Evolutionary conservation across 2,329 filamentous ascomycete genomes (phyloP).

Genomic region (Venturia carpophila): DNA sequence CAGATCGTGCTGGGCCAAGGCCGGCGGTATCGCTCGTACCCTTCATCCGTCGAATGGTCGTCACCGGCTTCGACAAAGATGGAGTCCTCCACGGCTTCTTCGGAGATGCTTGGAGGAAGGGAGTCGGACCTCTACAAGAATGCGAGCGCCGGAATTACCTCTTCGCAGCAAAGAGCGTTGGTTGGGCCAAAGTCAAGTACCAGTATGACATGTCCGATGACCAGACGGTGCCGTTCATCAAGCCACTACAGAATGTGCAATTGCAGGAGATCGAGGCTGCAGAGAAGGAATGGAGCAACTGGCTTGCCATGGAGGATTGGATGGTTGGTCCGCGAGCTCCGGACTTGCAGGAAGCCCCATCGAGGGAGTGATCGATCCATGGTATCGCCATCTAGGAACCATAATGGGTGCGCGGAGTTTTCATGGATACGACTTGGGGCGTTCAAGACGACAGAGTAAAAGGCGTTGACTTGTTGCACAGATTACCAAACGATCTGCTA

Average conservation of each 20-base stretch:
- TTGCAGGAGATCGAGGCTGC: constrained; percentile 75
- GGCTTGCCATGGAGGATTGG: constrained; percentile 97
- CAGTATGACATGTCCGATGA: constrained; percentile 81
- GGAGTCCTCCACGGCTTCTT: constrained; percentile 92
- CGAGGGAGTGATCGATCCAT: neutral
- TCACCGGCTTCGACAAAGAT: constrained; percentile 82
- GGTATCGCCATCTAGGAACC: neutral
- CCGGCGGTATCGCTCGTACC: constrained; percentile 64
- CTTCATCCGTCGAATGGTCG: constrained; percentile 82
- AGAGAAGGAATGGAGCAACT: constrained; percentile 84
- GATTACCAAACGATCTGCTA: neutral
- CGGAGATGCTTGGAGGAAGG: constrained; percentile 80
- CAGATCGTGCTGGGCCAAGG: constrained; percentile 27
- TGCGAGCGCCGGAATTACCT: constrained; percentile 89
- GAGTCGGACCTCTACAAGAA: constrained; percentile 76
- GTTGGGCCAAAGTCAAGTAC: constrained; percentile 80
- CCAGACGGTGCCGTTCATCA: constrained; percentile 80
- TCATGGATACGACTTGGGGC: neutral
- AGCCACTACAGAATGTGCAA: constrained; percentile 67
- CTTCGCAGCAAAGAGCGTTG: constrained; percentile 87
- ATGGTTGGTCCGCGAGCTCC: constrained; percentile 83
- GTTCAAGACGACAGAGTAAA: neutral
- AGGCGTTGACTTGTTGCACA: neutral
- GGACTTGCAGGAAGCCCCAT: constrained; percentile 28
- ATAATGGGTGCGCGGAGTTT: neutral